Evolutionary conservation across 2,329 filamentous ascomycete genomes (phyloP).

Genomic region (Sporothrix protearum): DNA sequence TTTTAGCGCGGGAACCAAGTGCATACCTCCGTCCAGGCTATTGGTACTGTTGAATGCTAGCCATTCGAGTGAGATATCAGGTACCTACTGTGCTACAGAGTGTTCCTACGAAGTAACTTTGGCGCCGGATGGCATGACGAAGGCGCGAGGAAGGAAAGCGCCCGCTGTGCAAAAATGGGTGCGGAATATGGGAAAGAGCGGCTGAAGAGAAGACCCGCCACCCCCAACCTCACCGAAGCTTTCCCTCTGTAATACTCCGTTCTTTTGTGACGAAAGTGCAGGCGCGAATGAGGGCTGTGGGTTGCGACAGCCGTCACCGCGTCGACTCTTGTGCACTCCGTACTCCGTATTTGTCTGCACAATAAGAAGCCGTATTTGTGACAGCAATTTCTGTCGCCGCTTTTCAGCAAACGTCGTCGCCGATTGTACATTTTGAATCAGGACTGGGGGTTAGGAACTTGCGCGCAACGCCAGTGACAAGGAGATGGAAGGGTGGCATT

Average conservation of each 20-base stretch:
- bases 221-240: slow-evolving; percentile 16
- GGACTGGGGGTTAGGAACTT: neutral
- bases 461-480: slow-evolving; percentile 1
- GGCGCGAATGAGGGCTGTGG: neutral
- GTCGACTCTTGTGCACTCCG: neutral
- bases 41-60: neutral
- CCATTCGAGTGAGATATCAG: neutral
- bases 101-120: neutral
- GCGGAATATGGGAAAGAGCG: neutral
- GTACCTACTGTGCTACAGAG: neutral
- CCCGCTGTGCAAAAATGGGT: slow-evolving; percentile 3
- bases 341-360: neutral
- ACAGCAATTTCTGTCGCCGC: slow-evolving; percentile 8
- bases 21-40: neutral
- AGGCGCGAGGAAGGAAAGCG: neutral
- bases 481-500: slow-evolving; percentile 19
- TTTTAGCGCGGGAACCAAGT: slow-evolving; percentile 6
- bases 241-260: neutral
- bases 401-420: neutral
- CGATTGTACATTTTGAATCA: neutral
- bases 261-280: neutral
- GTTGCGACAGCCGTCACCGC: neutral
- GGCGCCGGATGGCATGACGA: slow-evolving; percentile 7
- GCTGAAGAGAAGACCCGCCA: slow-evolving; percentile 19
- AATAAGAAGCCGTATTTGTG: neutral